Percentiles rank a stretch among this genome's conserved stretches.
phyloP scores from a whole-genome alignment of 192 early-diverging fungal genomes.

The Pecoramyces ruminantium region DNA sequence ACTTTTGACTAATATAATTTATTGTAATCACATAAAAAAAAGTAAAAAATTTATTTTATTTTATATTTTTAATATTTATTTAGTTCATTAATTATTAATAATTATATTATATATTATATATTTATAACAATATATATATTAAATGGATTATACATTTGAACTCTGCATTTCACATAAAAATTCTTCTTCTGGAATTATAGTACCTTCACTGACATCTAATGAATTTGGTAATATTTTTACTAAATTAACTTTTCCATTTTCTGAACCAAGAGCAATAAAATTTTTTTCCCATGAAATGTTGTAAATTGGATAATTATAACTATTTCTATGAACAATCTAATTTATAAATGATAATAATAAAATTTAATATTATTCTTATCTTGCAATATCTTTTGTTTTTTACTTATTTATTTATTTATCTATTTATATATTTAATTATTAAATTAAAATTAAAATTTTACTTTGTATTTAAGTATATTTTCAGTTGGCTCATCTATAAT shows the following conservation, averaged over 20 bases:
- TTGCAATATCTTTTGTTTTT: no score
- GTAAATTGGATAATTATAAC: neutral
- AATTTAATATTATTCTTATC: no score
- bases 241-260: neutral
- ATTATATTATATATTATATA: neutral
- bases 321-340: neutral
- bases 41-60: no score
- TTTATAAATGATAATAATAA: no score
- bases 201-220: neutral
- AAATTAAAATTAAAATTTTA: no score
- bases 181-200: neutral
- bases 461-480: neutral
- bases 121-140: no score
- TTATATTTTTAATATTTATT: no score
- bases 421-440: no score
- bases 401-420: no score
- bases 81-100: no score
- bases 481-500: neutral
- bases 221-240: neutral
- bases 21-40: no score
- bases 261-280: neutral
- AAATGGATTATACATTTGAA: neutral
- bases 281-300: neutral
- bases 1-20: neutral
- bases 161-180: neutral